Percentiles rank a stretch among this genome's conserved stretches.
These are phyloP conservation scores for Mycosarcoma mackinlayi DNA, from an alignment of 1,284 basidiomycete genomes.

Conservation along the genomic window DNA sequence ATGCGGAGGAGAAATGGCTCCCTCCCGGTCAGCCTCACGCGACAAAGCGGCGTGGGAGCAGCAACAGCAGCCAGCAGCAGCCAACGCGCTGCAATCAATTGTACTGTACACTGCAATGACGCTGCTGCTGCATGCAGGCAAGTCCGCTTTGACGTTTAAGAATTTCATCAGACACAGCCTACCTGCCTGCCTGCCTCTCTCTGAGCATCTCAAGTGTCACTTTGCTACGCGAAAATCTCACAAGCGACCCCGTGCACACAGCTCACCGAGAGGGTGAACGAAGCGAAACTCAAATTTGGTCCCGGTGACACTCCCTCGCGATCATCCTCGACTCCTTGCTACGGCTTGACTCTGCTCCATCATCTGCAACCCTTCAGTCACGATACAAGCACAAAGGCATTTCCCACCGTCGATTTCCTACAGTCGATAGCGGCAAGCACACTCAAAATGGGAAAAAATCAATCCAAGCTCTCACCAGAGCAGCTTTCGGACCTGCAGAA, in stretches of 20 bases:
- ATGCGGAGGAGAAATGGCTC: no score
- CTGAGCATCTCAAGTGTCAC: background rate
- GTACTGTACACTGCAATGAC: no score
- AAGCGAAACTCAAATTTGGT: background rate
- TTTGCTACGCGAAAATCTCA: background rate
- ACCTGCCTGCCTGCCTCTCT: background rate
- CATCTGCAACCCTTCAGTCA: constrained; percentile 6
- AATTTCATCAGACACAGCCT: constrained; percentile 8
- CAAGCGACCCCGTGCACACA: constrained; percentile 24
- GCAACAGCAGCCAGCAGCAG: no score
- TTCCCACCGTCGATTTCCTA: background rate
- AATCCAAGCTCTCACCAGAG: constrained; percentile 94
- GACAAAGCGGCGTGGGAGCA: no score
- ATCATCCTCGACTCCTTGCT: background rate
- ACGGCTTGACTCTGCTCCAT: constrained; percentile 2
- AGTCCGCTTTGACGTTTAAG: background rate
- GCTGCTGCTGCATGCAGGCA: constrained; percentile 9
- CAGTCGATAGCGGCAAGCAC: constrained; percentile 1
- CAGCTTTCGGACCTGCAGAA: constrained; percentile 96
- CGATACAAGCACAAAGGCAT: background rate
- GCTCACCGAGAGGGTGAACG: background rate
- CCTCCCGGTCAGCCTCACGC: no score
- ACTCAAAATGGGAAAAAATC: constrained; percentile 84
- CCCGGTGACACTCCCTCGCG: no score
- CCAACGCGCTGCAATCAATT: no score